phyloP scores from a whole-genome alignment of 1,284 basidiomycete genomes.

The Stygiomarasmius scandens region DNA sequence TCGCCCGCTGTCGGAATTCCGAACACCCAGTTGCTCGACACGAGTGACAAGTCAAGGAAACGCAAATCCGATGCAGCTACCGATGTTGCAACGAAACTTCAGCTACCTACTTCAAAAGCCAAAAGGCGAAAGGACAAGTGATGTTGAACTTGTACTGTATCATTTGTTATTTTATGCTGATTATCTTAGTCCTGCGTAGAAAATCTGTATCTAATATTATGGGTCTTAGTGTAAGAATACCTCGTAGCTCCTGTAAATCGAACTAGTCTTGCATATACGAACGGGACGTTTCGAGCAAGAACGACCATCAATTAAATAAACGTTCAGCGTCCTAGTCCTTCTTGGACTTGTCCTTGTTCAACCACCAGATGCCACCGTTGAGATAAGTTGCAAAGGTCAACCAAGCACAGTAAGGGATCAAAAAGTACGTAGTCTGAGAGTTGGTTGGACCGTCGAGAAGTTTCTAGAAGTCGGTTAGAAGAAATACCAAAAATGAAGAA shows the following conservation, averaged over 20 bases:
- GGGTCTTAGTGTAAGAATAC: neutral
- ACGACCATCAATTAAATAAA: too few relatives aligned
- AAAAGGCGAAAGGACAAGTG: conserved; percentile 12
- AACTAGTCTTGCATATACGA: too few relatives aligned
- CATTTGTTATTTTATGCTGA: neutral
- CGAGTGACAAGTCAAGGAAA: conserved; percentile 34
- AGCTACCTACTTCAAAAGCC: conserved; percentile 3
- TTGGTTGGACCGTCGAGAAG: conserved; percentile 53
- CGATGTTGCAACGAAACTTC: conserved; percentile 5
- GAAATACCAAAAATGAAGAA: neutral
- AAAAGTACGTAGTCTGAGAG: conserved; percentile 56
- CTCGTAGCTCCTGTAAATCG: too few relatives aligned
- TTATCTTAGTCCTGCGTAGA: neutral
- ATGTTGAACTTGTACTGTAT: neutral
- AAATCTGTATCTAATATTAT: neutral
- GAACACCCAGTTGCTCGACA: neutral
- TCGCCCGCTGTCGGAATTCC: neutral
- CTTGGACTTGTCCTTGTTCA: conserved; percentile 36
- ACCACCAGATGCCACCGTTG: conserved; percentile 65
- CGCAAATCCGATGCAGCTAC: conserved; percentile 48
- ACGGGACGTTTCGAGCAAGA: too few relatives aligned
- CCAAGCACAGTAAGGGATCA: conserved; percentile 70
- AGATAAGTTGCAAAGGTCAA: conserved; percentile 70
- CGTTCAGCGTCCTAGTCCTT: neutral
- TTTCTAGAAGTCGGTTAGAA: conserved; percentile 41